Base-by-base conservation (phyloP, 2,329 filamentous ascomycete genomes). In the Fusarium sacchari region DNA sequence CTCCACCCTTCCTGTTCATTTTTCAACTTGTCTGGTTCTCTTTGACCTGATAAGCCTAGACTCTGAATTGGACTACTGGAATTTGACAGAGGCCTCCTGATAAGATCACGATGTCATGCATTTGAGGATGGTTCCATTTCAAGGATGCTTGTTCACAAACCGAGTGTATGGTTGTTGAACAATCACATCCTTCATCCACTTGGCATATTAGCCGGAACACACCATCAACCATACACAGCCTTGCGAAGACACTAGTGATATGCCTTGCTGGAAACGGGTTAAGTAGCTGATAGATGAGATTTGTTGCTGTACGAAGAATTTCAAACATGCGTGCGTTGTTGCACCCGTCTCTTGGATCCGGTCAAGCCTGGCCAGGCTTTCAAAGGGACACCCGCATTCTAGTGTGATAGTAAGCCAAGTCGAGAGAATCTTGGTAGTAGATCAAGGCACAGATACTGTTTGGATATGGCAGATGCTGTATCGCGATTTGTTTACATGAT, bases 201-300 rank as follows among this genome's bases (percentile, higher is more conserved):
- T 32, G 22, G 20, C 28, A 43, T 14, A 62, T 69, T 69, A 69
- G 59, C 66, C 46, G 46, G 40, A 37, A 60, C 22, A 65, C 36
- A 69, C 40, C 65, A 58, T 46, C 15, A 24, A 24, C 15, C 17
- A 46, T 24, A 59, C 52, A 65, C 42, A 53, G 66, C 42, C 66
- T 60, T 47, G 7, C 11, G 24, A n/a, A 47, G 22, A 37, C 34
- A 20, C 40, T 49, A 57, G 44, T 52, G 20, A 6, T 43, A 34
- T 59, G 28, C 36, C 36, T 47, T 47, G n/a, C 15, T 65, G 37
- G 44, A 7, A 11, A n/a, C 15, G 28, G 24, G 7, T 32, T 20
- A 28, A 40, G 26, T n/a, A 32, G 34, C 9, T 44, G 22, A 46
- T 32, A 17, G 26, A 12, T 28, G 44, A 20, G 43, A 44, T 22